Percentiles rank a stretch among this genome's conserved stretches.
These are phyloP conservation scores for Hanseniaspora vineae DNA, from an alignment of 805 yeast species.

Conservation along the genomic window DNA sequence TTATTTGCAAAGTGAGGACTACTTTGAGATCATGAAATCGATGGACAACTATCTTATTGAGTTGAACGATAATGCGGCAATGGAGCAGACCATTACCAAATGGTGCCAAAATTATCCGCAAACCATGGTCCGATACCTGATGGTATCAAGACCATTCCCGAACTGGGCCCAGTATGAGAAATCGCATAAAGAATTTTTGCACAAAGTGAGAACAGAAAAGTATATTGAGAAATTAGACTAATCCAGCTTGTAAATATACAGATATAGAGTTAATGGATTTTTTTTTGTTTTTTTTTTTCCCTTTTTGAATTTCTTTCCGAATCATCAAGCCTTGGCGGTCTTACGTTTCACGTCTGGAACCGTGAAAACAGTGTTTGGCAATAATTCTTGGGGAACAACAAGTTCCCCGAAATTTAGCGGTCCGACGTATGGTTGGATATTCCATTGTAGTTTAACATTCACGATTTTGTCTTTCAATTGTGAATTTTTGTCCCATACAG, in stretches of 20 bases:
- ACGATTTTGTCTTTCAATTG: conserved; percentile 50
- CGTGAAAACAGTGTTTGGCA: not conserved
- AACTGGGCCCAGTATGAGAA: conserved; percentile 16
- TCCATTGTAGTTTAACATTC: conserved; percentile 66
- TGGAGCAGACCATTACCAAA: conserved; percentile 8
- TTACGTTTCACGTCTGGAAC: not conserved
- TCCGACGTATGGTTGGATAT: conserved; percentile 86
- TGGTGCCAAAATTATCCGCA: conserved; percentile 19
- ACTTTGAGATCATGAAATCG: conserved; percentile 6
- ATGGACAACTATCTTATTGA: conserved; percentile 17
- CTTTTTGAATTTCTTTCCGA: not conserved
- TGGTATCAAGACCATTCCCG: conserved; percentile 14
- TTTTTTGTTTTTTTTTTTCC: not conserved
- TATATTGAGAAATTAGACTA: not conserved
- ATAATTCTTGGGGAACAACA: conserved; percentile 8
- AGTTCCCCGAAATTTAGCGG: conserved; percentile 58
- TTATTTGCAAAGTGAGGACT: conserved; percentile 17
- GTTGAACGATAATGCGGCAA: conserved; percentile 3
- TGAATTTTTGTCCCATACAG: conserved; percentile 74
- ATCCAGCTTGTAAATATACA: not conserved
- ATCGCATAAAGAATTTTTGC: conserved; percentile 9
- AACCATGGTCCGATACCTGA: conserved; percentile 20
- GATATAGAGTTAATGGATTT: not conserved
- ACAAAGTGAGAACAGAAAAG: conserved; percentile 8
- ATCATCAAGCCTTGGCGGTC: not conserved